These are phyloP conservation scores for Ceratopteris richardii DNA, from an alignment of 75 land plant genomes.

Conservation along the genomic window DNA sequence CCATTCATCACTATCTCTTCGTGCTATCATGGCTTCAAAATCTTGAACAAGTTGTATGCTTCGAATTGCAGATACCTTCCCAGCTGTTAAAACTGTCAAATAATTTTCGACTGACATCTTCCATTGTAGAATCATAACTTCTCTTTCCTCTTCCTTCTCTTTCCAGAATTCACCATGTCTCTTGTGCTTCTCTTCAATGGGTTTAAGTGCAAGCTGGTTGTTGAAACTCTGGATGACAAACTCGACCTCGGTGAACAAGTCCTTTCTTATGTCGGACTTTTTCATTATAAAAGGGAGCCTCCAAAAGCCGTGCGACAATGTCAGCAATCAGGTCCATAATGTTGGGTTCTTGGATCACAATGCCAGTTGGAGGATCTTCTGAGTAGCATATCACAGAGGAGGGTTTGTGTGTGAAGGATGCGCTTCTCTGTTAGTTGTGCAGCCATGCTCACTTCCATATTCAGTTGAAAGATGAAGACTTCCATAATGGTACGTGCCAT, in stretches of 20 bases:
- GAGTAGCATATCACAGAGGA: conserved; percentile 78
- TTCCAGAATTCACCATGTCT: conserved; percentile 34
- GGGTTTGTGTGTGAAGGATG: conserved; percentile 62
- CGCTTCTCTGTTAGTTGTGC: conserved; percentile 62
- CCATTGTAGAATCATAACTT: conserved; percentile 11
- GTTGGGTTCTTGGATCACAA: conserved; percentile 55
- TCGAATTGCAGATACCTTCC: conserved; percentile 58
- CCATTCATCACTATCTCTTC: conserved; percentile 78
- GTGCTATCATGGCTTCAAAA: conserved; percentile 78
- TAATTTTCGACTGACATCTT: conserved; percentile 5
- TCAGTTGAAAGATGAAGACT: conserved; percentile 71
- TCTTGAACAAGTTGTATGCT: conserved; percentile 66
- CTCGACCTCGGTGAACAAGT: conserved; percentile 40
- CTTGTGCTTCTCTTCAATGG: conserved; percentile 68
- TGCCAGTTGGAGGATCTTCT: conserved; percentile 64
- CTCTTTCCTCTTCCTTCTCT: conserved; percentile 33
- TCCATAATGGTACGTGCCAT: conserved; percentile 81
- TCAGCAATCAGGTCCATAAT: conserved; percentile 65
- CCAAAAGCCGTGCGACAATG: conserved; percentile 46
- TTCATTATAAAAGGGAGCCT: no score
- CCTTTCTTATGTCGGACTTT: no score
- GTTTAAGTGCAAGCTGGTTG: conserved; percentile 49
- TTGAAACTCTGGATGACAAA: conserved; percentile 33
- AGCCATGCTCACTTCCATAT: conserved; percentile 62
- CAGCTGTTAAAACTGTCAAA: conserved; percentile 21